Base-by-base conservation (phyloP, 495 filamentous ascomycete species). In the Podospora pseudoanserina region DNA sequence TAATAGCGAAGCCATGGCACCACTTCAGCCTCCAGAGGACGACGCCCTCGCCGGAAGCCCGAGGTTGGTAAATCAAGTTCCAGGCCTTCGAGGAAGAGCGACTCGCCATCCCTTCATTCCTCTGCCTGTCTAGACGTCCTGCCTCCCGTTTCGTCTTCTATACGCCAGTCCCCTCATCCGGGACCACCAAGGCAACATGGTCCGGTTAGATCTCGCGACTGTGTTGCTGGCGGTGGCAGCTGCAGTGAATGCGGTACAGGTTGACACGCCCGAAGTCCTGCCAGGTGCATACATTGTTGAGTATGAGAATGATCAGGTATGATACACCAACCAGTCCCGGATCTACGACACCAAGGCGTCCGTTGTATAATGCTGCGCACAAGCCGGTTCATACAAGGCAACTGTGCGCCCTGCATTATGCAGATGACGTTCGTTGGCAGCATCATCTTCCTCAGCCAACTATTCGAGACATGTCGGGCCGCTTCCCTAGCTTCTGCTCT, bases 261-360 rank as follows among this genome's bases (percentile, higher is more conserved):
- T 60, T 69, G 61, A 67, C 59, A 74, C 69, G 4, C 74, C 76
- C 1, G 27, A 54, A 3, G 65, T 73, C 39, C 69, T 84, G 62
- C 71, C 79, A 20, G 82, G 82, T 16, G 80, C 80, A 5, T 84
- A 82, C 73, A 81, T 84, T 67, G 77, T 84, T 60, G 82, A 84
- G 68, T 83, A 82, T 69, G 80, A 82, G 60, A 77, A 80, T 58
- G 75, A 78, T 61, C 73, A 78, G 73, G 82, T 83, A 76, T 71
- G 76, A 11, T 16, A 13, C 15, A 5, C 9, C 39, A 49, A 39
- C 6, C 34, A 6, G 34, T 39, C 34, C 34, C 34, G 6, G 5
- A 6, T 39, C 5, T 5, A 39, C 11, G 5, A 39, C 3, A 11
- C 34, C 11, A 6, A 5, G 11, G 34, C 39, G 5, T 49, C 39